Conservation (phyloP, 1,284 basidiomycete species). For the Ceratobasidium sp. region DNA sequence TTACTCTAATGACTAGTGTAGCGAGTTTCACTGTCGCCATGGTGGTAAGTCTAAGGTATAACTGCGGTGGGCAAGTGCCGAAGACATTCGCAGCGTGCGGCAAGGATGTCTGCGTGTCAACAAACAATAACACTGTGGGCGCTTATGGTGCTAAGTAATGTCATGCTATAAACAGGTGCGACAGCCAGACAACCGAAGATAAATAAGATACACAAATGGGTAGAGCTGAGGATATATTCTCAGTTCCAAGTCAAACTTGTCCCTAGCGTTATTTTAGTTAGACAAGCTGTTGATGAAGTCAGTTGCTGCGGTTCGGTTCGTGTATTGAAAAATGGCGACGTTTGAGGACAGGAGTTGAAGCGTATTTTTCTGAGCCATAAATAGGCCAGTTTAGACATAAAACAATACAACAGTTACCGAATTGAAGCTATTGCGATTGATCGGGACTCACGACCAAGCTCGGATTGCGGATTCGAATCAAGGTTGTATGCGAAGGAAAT, state of each 20-base stretch:
- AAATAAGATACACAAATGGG: not conserved
- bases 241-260: not conserved
- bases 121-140: not conserved
- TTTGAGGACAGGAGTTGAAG: conserved; percentile 3
- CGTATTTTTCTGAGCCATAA: too few relatives aligned
- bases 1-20: conserved; percentile 72
- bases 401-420: too few relatives aligned
- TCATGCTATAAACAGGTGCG: not conserved
- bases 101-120: not conserved
- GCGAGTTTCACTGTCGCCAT: conserved; percentile 78
- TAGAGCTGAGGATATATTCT: too few relatives aligned
- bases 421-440: too few relatives aligned
- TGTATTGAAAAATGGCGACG: not conserved
- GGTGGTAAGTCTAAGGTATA: not conserved
- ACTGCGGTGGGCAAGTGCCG: not conserved
- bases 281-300: not conserved
- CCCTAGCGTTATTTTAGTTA: not conserved
- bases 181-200: not conserved
- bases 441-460: not conserved
- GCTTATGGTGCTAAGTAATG: not conserved
- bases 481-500: conserved; percentile 25
- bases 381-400: too few relatives aligned
- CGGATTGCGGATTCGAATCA: not conserved
- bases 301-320: not conserved
- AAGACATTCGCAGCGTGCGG: conserved; percentile 13